These are phyloP conservation scores for Pelargonium myrrhifolium DNA, from an alignment of 441 rosid species.

Conservation along the genomic window DNA sequence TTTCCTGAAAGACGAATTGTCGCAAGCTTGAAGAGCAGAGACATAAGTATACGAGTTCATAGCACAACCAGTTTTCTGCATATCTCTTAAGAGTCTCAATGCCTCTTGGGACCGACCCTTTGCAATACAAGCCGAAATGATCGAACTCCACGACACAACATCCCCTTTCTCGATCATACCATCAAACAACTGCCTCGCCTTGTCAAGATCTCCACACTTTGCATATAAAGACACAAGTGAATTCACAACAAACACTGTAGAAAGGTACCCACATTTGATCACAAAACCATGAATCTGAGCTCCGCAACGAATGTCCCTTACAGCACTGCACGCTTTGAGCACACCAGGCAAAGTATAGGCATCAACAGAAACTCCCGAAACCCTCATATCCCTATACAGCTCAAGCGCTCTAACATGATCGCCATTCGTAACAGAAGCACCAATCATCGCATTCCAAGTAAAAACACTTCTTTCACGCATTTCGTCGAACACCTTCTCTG, in stretches of 20 bases:
- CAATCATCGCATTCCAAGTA: constrained; percentile 76
- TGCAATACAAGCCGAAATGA: constrained; percentile 51
- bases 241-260: constrained; percentile 44
- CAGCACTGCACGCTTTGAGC: constrained; percentile 51
- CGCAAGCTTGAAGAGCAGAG: constrained; percentile 68
- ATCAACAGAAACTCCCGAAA: constrained; percentile 41
- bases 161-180: constrained; percentile 38
- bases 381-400: constrained; percentile 44
- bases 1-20: constrained; percentile 37
- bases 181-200: constrained; percentile 58
- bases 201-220: constrained; percentile 48
- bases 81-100: constrained; percentile 47
- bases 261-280: constrained; percentile 40
- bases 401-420: constrained; percentile 40
- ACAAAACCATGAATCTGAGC: constrained; percentile 59
- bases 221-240: constrained; percentile 77
- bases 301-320: constrained; percentile 37
- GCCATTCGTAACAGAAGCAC: constrained; percentile 49
- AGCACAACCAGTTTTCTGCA: constrained; percentile 42
- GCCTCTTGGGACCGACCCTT: constrained; percentile 48
- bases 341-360: constrained; percentile 49
- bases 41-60: constrained; percentile 47
- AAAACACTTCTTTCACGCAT: constrained; percentile 50
- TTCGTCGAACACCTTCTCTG: constrained; percentile 57
- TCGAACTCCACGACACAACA: constrained; percentile 75